Evolutionary conservation across 2,329 filamentous ascomycete genomes (phyloP).

Genomic region (Scortechinia acanthostroma): DNA sequence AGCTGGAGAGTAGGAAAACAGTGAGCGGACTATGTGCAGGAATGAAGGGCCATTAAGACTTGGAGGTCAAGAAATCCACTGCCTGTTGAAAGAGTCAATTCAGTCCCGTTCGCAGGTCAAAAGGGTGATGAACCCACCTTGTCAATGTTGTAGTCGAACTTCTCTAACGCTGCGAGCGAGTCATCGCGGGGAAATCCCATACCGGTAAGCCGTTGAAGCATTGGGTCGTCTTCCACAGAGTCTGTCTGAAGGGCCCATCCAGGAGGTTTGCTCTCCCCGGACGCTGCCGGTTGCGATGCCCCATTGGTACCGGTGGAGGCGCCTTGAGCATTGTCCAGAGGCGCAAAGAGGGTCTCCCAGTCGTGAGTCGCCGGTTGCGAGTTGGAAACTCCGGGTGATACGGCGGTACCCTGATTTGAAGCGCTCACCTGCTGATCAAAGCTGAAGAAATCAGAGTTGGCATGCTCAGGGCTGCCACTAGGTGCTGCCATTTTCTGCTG

Average conservation of each 20-base stretch:
- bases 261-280: constrained; percentile 15
- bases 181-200: constrained; percentile 54
- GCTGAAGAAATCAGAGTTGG: constrained; percentile 24
- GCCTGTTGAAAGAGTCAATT: neutral
- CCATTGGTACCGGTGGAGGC: too few relatives aligned
- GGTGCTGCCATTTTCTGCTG: constrained; percentile 9
- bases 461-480: constrained; percentile 8
- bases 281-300: neutral
- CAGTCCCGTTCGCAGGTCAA: neutral
- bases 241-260: constrained; percentile 49
- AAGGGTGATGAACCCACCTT: constrained; percentile 38
- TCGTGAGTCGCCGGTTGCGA: neutral
- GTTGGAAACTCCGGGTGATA: neutral
- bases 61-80: neutral
- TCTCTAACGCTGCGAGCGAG: constrained; percentile 52
- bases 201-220: constrained; percentile 53
- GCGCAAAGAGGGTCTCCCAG: neutral
- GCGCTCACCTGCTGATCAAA: constrained; percentile 19
- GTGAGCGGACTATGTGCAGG: neutral
- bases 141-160: constrained; percentile 62
- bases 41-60: neutral
- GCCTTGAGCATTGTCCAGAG: neutral
- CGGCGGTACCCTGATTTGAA: constrained; percentile 4
- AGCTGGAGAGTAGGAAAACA: too few relatives aligned
- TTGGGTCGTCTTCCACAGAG: constrained; percentile 56